phyloP scores from a whole-genome alignment of 108 stramenopile species.

The Craspedostauros australis region DNA sequence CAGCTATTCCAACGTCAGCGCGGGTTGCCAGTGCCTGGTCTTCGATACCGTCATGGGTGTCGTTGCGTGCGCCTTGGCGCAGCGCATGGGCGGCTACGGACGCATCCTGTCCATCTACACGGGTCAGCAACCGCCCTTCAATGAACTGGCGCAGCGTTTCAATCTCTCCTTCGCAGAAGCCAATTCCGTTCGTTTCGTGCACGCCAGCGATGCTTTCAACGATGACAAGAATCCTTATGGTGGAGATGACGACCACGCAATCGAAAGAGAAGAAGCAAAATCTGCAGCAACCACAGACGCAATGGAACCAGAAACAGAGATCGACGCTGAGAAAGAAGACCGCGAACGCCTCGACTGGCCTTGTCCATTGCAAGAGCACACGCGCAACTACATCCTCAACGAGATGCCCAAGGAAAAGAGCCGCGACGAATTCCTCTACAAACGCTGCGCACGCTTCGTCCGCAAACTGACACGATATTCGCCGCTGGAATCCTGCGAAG shows the following conservation, averaged over 20 bases:
- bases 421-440: constrained; percentile 55
- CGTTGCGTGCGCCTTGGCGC: constrained; percentile 58
- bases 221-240: constrained; percentile 7
- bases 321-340: constrained; percentile 48
- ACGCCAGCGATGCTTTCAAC: constrained; percentile 59
- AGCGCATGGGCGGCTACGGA: constrained; percentile 86
- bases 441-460: constrained; percentile 65
- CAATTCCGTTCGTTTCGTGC: constrained; percentile 64
- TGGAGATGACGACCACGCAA: too few species aligned
- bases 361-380: constrained; percentile 70
- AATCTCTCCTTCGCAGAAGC: constrained; percentile 62
- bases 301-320: constrained; percentile 27
- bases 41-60: constrained; percentile 68
- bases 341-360: constrained; percentile 61
- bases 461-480: constrained; percentile 68
- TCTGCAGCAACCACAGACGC: constrained; percentile 10
- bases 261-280: too few species aligned
- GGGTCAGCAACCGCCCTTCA: constrained; percentile 67
- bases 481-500: constrained; percentile 41
- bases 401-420: constrained; percentile 38
- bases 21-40: constrained; percentile 71
- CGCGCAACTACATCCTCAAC: constrained; percentile 45
- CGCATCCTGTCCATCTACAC: constrained; percentile 54
- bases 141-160: constrained; percentile 57
- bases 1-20: constrained; percentile 69